Evolutionary conservation across 2,329 filamentous ascomycete genomes (phyloP).

Genomic region (Beauveria rudraprayagi): DNA sequence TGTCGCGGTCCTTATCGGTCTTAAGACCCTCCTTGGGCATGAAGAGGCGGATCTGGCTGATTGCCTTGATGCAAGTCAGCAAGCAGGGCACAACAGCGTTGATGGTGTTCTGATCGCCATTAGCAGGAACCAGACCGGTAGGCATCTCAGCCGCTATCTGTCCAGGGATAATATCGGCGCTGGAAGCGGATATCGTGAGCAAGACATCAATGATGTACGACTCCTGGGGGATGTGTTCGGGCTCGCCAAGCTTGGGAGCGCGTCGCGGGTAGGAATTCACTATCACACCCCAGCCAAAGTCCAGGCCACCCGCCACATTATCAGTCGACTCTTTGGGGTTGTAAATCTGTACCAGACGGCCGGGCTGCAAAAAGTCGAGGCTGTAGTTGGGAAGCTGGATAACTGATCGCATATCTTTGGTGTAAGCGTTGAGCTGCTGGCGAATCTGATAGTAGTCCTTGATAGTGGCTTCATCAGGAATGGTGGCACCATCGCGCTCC

Average conservation of each 20-base stretch:
- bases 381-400: conserved; percentile 89
- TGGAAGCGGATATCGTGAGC: conserved; percentile 47
- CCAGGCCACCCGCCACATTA: conserved; percentile 32
- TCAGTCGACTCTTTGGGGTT: conserved; percentile 47
- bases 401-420: conserved; percentile 81
- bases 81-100: conserved; percentile 62
- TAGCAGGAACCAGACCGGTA: conserved; percentile 45
- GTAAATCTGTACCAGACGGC: conserved; percentile 82
- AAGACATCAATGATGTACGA: conserved; percentile 78
- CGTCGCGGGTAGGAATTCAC: conserved; percentile 64
- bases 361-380: conserved; percentile 73
- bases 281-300: conserved; percentile 93
- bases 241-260: conserved; percentile 56
- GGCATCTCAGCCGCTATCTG: conserved; percentile 40
- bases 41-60: conserved; percentile 78
- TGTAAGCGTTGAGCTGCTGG: conserved; percentile 74
- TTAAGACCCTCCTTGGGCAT: conserved; percentile 66
- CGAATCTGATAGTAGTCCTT: conserved; percentile 91
- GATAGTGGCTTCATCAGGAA: conserved; percentile 79
- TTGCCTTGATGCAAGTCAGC: conserved; percentile 73
- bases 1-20: conserved; percentile 54
- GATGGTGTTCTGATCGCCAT: conserved; percentile 22
- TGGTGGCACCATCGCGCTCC: conserved; percentile 63
- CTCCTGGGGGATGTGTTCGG: conserved; percentile 66
- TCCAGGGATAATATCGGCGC: conserved; percentile 35